phyloP scores from a whole-genome alignment of 345 rosid genomes.

The Heritiera littoralis region DNA sequence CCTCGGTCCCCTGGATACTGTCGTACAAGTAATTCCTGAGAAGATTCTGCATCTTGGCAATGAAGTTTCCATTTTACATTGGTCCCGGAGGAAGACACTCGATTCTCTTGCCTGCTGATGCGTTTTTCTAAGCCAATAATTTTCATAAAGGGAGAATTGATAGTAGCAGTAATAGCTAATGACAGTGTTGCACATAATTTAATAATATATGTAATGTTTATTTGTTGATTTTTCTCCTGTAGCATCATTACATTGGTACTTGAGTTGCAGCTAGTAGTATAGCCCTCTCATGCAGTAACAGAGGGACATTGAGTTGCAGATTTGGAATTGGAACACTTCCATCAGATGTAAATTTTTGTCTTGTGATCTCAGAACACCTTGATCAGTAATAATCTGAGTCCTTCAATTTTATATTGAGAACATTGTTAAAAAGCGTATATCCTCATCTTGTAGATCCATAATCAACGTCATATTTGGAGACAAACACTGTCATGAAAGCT shows the following conservation, averaged over 20 bases:
- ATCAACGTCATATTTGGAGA: slow-evolving; percentile 11
- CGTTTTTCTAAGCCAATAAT: background rate
- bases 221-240: background rate
- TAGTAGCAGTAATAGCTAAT: background rate
- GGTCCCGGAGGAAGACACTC: background rate
- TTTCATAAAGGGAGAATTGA: background rate
- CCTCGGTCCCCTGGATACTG: slow-evolving; percentile 20
- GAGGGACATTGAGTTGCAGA: background rate
- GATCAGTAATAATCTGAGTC: too few species aligned
- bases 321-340: background rate
- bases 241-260: background rate
- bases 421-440: background rate
- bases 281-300: background rate
- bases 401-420: background rate
- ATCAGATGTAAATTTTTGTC: background rate
- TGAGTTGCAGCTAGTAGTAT: slow-evolving; percentile 8
- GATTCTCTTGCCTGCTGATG: background rate
- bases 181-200: background rate
- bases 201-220: background rate
- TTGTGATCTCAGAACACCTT: background rate
- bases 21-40: slow-evolving; percentile 3
- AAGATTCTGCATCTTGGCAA: background rate
- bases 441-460: slow-evolving; percentile 19
- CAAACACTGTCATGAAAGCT: slow-evolving; percentile 24
- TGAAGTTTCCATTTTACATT: slow-evolving; percentile 1